phyloP scores from a whole-genome alignment of 768 basidiomycete species.

The Porpolomopsis calyptriformis region DNA sequence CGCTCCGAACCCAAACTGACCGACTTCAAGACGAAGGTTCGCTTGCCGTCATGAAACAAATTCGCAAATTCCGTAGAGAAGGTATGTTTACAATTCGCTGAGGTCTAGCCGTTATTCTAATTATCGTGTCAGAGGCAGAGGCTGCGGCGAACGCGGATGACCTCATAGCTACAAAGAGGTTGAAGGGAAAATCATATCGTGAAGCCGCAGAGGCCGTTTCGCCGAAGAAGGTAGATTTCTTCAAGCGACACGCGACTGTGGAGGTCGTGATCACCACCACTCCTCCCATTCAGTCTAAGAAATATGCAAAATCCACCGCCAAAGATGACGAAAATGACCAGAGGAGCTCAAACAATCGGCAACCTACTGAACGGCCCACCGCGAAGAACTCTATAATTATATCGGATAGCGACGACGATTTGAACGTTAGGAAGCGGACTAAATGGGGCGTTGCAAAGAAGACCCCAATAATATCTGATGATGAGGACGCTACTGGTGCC shows the following conservation, averaged over 20 bases:
- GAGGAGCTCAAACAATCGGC: too few relatives aligned
- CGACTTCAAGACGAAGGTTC: conserved; percentile 57
- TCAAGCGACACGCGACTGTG: conserved; percentile 19
- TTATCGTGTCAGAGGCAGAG: conserved; percentile 35
- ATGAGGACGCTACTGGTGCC: conserved; percentile 27
- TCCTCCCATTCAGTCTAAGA: background rate
- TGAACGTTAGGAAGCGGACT: conserved; percentile 27
- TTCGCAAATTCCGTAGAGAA: conserved; percentile 49
- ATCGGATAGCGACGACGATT: conserved; percentile 32
- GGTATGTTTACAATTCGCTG: conserved; percentile 30
- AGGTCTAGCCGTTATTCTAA: conserved; percentile 4
- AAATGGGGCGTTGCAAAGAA: conserved; percentile 31
- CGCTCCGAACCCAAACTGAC: conserved; percentile 51
- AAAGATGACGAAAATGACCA: conserved; percentile 21
- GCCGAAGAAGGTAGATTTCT: conserved; percentile 11
- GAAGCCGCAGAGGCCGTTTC: conserved; percentile 19
- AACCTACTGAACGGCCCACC: too few relatives aligned
- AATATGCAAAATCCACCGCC: conserved; percentile 23
- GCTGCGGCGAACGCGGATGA: conserved; percentile 34
- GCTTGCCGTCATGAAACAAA: conserved; percentile 47
- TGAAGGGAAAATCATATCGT: conserved; percentile 68
- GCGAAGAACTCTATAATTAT: too few relatives aligned
- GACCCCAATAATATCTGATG: conserved; percentile 24
- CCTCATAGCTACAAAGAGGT: conserved; percentile 42
- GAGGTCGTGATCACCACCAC: conserved; percentile 48